A percentile compares a stretch with the other conserved stretches of the same genome.
Evolutionary conservation across 1,284 basidiomycete genomes (phyloP).

Genomic region (Volvariella surrecta): DNA sequence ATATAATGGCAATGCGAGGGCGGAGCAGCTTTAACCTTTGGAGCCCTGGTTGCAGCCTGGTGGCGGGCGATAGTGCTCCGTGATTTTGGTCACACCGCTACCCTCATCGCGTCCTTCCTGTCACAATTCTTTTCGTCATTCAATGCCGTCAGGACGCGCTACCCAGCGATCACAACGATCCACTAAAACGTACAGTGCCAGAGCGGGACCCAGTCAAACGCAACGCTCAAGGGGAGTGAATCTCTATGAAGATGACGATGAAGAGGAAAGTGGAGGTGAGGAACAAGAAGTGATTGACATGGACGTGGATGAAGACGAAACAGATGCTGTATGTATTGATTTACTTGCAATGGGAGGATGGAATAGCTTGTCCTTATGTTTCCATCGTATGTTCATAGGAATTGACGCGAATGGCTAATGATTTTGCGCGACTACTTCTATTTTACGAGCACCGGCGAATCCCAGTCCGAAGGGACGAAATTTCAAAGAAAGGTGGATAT

Average conservation of each 20-base stretch:
- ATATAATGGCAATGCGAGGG: no score
- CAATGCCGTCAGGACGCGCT: slow-evolving; percentile 6
- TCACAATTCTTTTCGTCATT: neutral
- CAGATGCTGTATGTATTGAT: slow-evolving; percentile 14
- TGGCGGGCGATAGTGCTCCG: no score
- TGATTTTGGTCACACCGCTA: no score
- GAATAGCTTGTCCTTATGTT: neutral
- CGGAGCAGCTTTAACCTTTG: no score
- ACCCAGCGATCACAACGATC: no score
- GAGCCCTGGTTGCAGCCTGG: no score
- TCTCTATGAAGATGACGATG: slow-evolving; percentile 20
- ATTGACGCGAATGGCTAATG: slow-evolving; percentile 46
- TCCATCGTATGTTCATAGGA: slow-evolving; percentile 29
- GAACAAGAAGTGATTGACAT: slow-evolving; percentile 17
- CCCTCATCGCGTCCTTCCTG: no score
- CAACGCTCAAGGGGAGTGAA: neutral
- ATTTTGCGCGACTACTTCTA: slow-evolving; percentile 65
- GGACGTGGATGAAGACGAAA: slow-evolving; percentile 13
- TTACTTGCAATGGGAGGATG: neutral
- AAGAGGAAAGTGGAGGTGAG: slow-evolving; percentile 23
- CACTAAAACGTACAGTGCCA: no score
- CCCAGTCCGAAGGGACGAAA: slow-evolving; percentile 62
- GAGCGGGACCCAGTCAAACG: neutral
- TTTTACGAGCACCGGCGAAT: slow-evolving; percentile 59
- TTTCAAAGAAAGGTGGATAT: slow-evolving; percentile 61